Evolutionary conservation across 1,139 yeast genomes (phyloP).

Genomic region (Hemisphaericaspora xylofermentans): DNA sequence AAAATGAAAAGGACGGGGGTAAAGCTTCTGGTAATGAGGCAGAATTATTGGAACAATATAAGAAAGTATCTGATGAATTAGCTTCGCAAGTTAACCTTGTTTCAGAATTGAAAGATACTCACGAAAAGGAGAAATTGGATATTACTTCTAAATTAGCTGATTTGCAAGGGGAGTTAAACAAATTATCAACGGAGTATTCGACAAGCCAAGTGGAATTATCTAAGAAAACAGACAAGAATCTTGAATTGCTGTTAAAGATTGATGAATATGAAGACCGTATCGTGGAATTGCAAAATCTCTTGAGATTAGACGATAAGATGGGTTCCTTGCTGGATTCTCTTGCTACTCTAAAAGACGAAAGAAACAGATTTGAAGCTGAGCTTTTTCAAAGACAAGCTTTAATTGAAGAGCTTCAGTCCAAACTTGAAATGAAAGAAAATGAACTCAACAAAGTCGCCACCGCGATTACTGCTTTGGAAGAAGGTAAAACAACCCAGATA

Average conservation of each 20-base stretch:
- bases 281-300: slow-evolving; percentile 9
- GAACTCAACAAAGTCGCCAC: slow-evolving; percentile 8
- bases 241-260: slow-evolving; percentile 5
- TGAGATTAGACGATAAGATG: slow-evolving; percentile 10
- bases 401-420: slow-evolving; percentile 7
- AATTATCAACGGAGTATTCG: slow-evolving; percentile 2
- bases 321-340: slow-evolving; percentile 9
- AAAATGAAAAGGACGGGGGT: neutral
- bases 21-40: neutral
- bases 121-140: slow-evolving; percentile 7
- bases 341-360: slow-evolving; percentile 8
- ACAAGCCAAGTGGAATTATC: neutral
- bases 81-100: slow-evolving; percentile 6
- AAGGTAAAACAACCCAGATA: slow-evolving; percentile 10
- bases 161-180: slow-evolving; percentile 1
- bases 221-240: neutral
- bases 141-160: slow-evolving; percentile 5
- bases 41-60: slow-evolving; percentile 8
- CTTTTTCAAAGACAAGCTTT: neutral
- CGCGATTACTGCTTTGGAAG: slow-evolving; percentile 10
- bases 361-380: slow-evolving; percentile 3
- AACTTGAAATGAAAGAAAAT: neutral
- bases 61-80: slow-evolving; percentile 7
- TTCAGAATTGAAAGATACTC: slow-evolving; percentile 8
- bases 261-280: slow-evolving; percentile 7